Evolutionary conservation across 108 stramenopile species (phyloP), one percentile per base, ranked within the genome.

Genomic region (Poteriospumella lacustris): DNA sequence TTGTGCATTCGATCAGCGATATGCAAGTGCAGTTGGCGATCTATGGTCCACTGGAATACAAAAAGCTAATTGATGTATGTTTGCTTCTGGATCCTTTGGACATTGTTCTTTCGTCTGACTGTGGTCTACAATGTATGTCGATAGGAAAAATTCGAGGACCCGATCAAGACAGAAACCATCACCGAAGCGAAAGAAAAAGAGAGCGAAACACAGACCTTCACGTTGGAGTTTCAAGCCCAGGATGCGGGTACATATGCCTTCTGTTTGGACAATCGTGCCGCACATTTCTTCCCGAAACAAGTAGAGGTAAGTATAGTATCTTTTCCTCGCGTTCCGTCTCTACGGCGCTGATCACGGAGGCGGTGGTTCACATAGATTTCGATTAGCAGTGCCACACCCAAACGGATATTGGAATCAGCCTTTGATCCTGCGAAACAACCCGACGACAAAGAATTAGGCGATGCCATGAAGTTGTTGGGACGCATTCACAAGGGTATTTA

Each of bases 71-170:
- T 52, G 47, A 19, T 15, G 47, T 52, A 52, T 15, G 47, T 52
- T 56, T 56, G 52, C 15, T 56, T 56, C 52, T 56, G 15, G 52
- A 56, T 56, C 24, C 52, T 15, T 56, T 56, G 15, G 19, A 19
- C 15, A 56, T 19, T 24, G 52, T 56, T 56, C 24, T 19, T 56
- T 56, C 15, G 15, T 56, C 52, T 56, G 24, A 19, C 52, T 24
- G 24, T 19, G 15, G 24, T 56, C 52, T 24, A 56, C 24, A 24
- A 19, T 15, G 24, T 56, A 56, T 56, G 52, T 64, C 3, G 33
- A 64, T 24, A 64, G 60, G 60, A 64, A 33, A 31, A 26, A 3
- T 64, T 64, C 36, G 60, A 64, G 3, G 60, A 64, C 36, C 60
- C 60, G 31, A 24, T 64, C 12, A 5, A 34, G 31, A 34, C 60